A percentile compares a stretch with the other conserved stretches of the same genome.
Conservation (phyloP, 768 basidiomycete species). For the Mycena belliarum region DNA sequence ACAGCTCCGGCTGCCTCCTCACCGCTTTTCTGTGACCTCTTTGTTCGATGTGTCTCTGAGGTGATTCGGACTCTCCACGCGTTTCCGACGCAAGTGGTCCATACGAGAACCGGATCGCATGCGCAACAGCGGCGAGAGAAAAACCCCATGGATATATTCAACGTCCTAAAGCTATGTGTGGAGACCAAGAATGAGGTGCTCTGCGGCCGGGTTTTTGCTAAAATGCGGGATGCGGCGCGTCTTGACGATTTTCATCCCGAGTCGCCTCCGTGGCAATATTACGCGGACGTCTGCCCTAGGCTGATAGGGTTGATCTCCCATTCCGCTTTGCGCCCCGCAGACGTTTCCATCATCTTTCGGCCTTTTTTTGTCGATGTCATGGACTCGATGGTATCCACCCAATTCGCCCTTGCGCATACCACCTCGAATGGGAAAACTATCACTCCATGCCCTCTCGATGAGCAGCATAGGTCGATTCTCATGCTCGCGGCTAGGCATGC, state of each 20-base stretch:
- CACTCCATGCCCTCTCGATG: slow-evolving; percentile 8
- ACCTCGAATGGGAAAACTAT: background rate
- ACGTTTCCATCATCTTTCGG: background rate
- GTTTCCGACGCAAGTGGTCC: background rate
- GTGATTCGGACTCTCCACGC: background rate
- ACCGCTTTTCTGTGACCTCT: background rate
- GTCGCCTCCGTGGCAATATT: slow-evolving; percentile 16
- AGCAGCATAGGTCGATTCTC: background rate
- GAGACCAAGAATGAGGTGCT: background rate
- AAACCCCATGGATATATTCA: background rate
- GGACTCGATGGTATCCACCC: slow-evolving; percentile 1
- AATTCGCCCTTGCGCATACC: no score
- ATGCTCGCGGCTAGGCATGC: slow-evolving; percentile 6
- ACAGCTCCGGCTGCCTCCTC: background rate
- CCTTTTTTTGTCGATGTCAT: slow-evolving; percentile 16
- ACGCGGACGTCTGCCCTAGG: slow-evolving; percentile 3
- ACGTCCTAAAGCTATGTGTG: slow-evolving; percentile 13
- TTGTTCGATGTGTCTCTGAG: background rate
- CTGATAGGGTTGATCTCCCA: background rate
- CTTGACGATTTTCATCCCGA: background rate
- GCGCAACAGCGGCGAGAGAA: background rate
- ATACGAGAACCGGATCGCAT: background rate
- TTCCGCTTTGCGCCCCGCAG: background rate
- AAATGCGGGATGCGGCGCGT: slow-evolving; percentile 8
- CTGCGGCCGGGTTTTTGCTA: slow-evolving; percentile 5